Evolutionary conservation across 2,329 filamentous ascomycete species (phyloP).

Genomic region (Paecilomyces sp.): DNA sequence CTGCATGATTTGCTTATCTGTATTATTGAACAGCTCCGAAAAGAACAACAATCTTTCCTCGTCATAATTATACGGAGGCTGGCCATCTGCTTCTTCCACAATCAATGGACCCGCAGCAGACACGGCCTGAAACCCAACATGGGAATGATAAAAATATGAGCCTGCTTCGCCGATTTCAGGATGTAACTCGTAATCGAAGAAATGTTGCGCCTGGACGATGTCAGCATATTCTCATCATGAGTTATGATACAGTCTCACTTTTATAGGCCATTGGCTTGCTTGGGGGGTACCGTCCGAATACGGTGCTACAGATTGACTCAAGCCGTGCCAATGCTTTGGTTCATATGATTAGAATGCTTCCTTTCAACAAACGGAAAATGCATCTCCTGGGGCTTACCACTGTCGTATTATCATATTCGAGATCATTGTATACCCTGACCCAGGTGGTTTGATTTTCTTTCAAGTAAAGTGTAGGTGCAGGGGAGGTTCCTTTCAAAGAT

Average conservation of each 20-base stretch:
- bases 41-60: conserved; percentile 52
- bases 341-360: too few species aligned
- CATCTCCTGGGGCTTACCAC: conserved; percentile 34
- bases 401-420: conserved; percentile 47
- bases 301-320: conserved; percentile 52
- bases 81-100: conserved; percentile 41
- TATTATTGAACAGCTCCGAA: conserved; percentile 51
- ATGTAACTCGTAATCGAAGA: conserved; percentile 61
- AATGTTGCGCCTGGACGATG: conserved; percentile 40
- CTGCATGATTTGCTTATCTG: conserved; percentile 45
- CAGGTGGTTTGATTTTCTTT: conserved; percentile 24
- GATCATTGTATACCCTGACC: conserved; percentile 55
- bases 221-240: too few species aligned
- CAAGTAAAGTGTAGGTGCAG: neutral
- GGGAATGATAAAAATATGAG: conserved; percentile 63
- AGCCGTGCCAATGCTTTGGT: conserved; percentile 57
- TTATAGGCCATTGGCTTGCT: conserved; percentile 59
- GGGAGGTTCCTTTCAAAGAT: too few species aligned
- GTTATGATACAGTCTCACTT: neutral
- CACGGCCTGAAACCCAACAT: conserved; percentile 56
- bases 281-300: conserved; percentile 58
- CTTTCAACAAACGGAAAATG: too few species aligned
- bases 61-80: conserved; percentile 53
- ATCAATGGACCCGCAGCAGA: conserved; percentile 53
- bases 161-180: conserved; percentile 49